These are phyloP conservation scores for Artemisia argyi DNA, from an alignment of 129 eudicot genomes.

Conservation along the genomic window DNA sequence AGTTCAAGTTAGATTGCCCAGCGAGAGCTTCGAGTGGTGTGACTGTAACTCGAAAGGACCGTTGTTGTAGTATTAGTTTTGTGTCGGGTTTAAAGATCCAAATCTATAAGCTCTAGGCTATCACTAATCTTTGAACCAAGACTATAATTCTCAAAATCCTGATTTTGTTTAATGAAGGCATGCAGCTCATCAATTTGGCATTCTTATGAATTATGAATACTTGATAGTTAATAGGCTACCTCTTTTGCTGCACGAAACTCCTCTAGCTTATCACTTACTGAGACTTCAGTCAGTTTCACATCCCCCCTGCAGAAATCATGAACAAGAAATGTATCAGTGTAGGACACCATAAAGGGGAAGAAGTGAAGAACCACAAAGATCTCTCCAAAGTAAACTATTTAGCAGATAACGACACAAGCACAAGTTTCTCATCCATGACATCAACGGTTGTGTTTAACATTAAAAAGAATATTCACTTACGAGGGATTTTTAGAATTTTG, in stretches of 20 bases:
- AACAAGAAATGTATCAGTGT: conserved; percentile 2
- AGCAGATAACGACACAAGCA: too few relatives aligned
- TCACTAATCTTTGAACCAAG: too few relatives aligned
- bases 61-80: not conserved
- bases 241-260: conserved; percentile 94
- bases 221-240: conserved; percentile 35
- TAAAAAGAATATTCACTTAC: not conserved
- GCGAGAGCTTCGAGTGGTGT: not conserved
- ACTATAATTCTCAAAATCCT: too few relatives aligned
- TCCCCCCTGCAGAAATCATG: conserved; percentile 46
- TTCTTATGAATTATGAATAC: too few relatives aligned
- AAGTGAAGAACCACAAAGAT: too few relatives aligned
- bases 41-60: not conserved
- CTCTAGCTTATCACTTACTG: conserved; percentile 89
- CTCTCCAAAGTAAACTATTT: too few relatives aligned
- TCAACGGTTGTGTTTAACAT: not conserved
- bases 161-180: too few relatives aligned
- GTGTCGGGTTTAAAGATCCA: not conserved
- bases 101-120: not conserved
- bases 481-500: conserved; percentile 27
- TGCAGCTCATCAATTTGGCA: too few relatives aligned
- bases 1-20: conserved; percentile 1
- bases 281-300: conserved; percentile 71
- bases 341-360: too few relatives aligned
- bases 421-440: too few relatives aligned